Evolutionary conservation across 441 rosid species (phyloP).

Genomic region (Jatropha podagrica): DNA sequence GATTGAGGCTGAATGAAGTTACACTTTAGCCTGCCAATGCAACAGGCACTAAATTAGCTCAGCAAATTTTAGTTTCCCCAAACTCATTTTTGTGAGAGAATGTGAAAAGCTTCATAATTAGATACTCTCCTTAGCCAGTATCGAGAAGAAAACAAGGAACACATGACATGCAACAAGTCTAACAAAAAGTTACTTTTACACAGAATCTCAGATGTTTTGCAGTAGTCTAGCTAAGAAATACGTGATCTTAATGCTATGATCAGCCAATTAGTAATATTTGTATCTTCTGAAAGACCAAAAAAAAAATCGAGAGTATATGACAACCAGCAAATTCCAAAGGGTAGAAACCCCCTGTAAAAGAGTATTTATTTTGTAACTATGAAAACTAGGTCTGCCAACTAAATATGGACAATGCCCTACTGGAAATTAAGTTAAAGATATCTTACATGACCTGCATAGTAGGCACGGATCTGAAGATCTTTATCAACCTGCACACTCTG

Average conservation of each 20-base stretch:
- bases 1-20: neutral
- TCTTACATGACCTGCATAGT: conserved; percentile 97
- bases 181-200: neutral
- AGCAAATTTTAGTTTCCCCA: neutral
- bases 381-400: conserved; percentile 18
- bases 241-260: neutral
- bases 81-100: neutral
- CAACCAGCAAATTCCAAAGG: neutral
- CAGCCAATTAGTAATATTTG: neutral
- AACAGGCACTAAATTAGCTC: neutral
- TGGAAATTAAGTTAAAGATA: conserved; percentile 16
- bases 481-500: conserved; percentile 87
- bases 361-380: neutral
- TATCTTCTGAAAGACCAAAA: neutral
- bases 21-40: neutral
- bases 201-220: neutral
- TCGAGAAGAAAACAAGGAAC: neutral
- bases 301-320: neutral
- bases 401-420: neutral
- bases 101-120: neutral
- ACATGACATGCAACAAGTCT: neutral
- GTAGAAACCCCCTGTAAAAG: neutral
- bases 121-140: neutral
- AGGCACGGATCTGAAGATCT: conserved; percentile 91
- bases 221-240: neutral